Percentiles rank a stretch among this genome's conserved stretches.
Conservation (phyloP, 495 filamentous ascomycete genomes). For the Podospora australis region DNA sequence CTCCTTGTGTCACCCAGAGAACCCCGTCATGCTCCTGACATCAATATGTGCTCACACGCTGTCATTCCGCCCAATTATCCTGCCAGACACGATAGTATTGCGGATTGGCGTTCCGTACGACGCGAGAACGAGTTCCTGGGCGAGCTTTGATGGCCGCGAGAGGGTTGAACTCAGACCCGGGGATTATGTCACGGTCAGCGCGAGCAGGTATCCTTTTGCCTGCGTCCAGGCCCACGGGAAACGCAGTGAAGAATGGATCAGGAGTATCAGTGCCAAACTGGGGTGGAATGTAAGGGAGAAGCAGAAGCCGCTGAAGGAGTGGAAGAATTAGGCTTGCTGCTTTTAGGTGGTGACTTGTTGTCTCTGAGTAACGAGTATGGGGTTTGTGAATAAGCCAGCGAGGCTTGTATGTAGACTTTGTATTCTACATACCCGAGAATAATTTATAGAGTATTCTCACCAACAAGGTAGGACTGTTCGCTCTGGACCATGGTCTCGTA, state of each 20-base stretch:
- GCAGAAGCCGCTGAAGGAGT: constrained; percentile 51
- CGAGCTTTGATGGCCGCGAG: constrained; percentile 92
- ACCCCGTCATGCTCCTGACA: constrained; percentile 91
- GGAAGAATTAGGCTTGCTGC: constrained; percentile 30
- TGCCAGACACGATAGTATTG: constrained; percentile 91
- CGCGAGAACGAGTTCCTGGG: constrained; percentile 84
- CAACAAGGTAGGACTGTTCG: too few species aligned
- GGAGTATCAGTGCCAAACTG: constrained; percentile 80
- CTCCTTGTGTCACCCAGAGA: constrained; percentile 91
- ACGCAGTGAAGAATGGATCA: constrained; percentile 85
- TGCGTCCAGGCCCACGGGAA: constrained; percentile 71
- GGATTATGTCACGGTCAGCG: constrained; percentile 93
- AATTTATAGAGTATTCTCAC: too few species aligned
- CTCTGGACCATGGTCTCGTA: too few species aligned
- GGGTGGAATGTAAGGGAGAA: constrained; percentile 93
- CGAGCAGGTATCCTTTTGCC: constrained; percentile 87
- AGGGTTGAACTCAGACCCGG: constrained; percentile 80
- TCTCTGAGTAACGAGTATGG: too few species aligned
- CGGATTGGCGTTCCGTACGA: constrained; percentile 90
- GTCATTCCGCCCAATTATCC: constrained; percentile 89
- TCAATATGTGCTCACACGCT: constrained; percentile 95
- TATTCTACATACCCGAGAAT: too few species aligned
- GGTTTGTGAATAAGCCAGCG: too few species aligned
- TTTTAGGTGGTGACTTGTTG: too few species aligned
- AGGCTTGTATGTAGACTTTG: too few species aligned